A percentile compares a stretch with the other conserved stretches of the same genome.
phyloP scores from a whole-genome alignment of 2,329 filamentous ascomycete genomes.

The Fusarium tupiense region DNA sequence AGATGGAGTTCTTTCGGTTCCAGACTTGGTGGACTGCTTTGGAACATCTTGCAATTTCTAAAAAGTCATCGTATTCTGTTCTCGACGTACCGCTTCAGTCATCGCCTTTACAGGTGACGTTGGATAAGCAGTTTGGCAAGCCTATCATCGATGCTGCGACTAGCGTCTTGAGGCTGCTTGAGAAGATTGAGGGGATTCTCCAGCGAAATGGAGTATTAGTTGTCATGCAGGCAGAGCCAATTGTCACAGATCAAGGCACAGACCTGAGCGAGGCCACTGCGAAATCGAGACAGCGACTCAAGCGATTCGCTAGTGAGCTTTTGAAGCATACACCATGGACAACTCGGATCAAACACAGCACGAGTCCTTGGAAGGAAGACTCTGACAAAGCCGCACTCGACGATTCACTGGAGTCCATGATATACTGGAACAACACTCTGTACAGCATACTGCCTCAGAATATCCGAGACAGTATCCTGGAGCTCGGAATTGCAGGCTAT shows the following conservation, averaged over 20 bases:
- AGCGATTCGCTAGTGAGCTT: neutral
- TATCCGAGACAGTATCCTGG: neutral
- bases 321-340: neutral
- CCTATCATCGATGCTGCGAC: neutral
- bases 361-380: neutral
- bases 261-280: rapidly evolving
- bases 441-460: neutral
- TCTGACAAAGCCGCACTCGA: neutral
- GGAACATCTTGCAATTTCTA: neutral
- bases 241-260: rapidly evolving
- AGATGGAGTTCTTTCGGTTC: slow-evolving; percentile 1
- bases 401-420: neutral
- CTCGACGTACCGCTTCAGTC: neutral
- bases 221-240: rapidly evolving
- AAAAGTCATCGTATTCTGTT: neutral
- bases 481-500: neutral
- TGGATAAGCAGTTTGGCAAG: neutral
- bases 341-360: neutral
- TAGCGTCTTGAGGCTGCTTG: neutral
- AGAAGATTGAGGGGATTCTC: neutral
- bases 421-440: neutral
- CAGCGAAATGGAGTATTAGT: neutral
- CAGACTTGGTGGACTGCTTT: neutral
- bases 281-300: neutral
- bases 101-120: neutral